Percentiles rank a stretch among this genome's conserved stretches.
Evolutionary conservation across 2,329 filamentous ascomycete species (phyloP).

Genomic region (Fusarium nematophilum): DNA sequence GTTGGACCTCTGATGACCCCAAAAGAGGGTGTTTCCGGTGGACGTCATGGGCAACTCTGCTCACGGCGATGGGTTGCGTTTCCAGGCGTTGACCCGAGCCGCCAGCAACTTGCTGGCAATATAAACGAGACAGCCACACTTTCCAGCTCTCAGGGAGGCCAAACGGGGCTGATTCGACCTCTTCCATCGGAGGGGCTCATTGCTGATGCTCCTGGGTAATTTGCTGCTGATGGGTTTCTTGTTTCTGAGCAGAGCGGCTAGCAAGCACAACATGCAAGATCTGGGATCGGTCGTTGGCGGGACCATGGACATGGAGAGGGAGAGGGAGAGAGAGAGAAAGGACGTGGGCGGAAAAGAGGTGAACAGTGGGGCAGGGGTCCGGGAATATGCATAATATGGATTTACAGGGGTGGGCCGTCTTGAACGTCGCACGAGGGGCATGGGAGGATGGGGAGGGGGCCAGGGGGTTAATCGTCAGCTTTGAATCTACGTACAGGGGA

Average conservation of each 20-base stretch:
- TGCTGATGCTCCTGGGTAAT: conserved; percentile 33
- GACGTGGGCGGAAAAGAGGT: conserved; percentile 18
- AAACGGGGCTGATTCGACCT: conserved; percentile 11
- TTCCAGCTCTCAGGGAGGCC: not conserved
- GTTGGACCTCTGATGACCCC: no score
- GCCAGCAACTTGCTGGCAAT: conserved; percentile 30
- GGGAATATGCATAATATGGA: conserved; percentile 38
- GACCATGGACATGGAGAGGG: not conserved
- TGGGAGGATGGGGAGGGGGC: no score
- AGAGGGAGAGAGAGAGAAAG: conserved; percentile 5
- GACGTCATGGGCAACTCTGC: no score
- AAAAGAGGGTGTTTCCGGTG: not conserved
- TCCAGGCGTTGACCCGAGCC: no score
- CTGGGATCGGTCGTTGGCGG: conserved; percentile 15
- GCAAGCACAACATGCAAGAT: conserved; percentile 7
- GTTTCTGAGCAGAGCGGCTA: conserved; percentile 10
- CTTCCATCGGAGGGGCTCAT: conserved; percentile 11
- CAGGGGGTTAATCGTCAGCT: conserved; percentile 26
- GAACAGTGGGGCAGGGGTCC: no score
- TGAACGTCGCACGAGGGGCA: conserved; percentile 30
- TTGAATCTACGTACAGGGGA: conserved; percentile 9
- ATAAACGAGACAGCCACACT: conserved; percentile 34
- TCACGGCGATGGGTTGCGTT: no score
- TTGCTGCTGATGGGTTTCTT: conserved; percentile 15
- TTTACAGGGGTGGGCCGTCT: conserved; percentile 29